Percentiles rank a stretch among this genome's conserved stretches.
These are phyloP conservation scores for Arachnomyces sp. DNA, from an alignment of 2,329 filamentous ascomycete genomes.

Conservation along the genomic window DNA sequence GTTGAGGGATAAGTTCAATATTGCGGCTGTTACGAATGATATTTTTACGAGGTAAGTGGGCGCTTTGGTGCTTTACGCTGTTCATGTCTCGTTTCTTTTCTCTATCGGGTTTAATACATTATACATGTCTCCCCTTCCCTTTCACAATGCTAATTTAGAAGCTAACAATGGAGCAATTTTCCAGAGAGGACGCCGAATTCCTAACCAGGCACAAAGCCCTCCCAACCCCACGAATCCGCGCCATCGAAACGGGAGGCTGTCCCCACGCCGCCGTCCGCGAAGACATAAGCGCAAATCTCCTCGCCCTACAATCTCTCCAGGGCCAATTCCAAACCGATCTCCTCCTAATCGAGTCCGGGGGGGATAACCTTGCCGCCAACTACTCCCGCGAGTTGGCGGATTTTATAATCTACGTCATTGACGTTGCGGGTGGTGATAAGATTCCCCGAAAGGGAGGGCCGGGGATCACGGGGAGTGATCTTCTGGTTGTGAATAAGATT, in stretches of 20 bases:
- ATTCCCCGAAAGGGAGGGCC: slow-evolving; percentile 92
- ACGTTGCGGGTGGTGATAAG: slow-evolving; percentile 94
- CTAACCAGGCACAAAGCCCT: slow-evolving; percentile 79
- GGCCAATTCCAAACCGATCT: slow-evolving; percentile 70
- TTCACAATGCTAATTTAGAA: not conserved
- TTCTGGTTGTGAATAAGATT: slow-evolving; percentile 94
- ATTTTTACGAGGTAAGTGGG: slow-evolving; percentile 71
- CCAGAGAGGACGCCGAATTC: slow-evolving; percentile 90
- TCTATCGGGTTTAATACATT: slow-evolving; percentile 6
- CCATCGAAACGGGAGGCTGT: slow-evolving; percentile 95
- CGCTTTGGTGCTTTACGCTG: not conserved
- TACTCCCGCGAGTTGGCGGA: slow-evolving; percentile 92
- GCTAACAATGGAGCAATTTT: slow-evolving; percentile 15
- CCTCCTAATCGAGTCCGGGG: slow-evolving; percentile 88
- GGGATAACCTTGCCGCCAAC: slow-evolving; percentile 94
- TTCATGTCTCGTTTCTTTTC: not conserved
- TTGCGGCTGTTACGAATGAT: slow-evolving; percentile 96
- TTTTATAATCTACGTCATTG: slow-evolving; percentile 98
- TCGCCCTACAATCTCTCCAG: slow-evolving; percentile 84
- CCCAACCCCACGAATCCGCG: slow-evolving; percentile 72
- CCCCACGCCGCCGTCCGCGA: slow-evolving; percentile 95
- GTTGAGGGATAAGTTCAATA: slow-evolving; percentile 70
- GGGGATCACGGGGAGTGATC: slow-evolving; percentile 90
- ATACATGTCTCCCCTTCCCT: not conserved
- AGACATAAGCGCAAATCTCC: slow-evolving; percentile 89